Evolutionary conservation across 805 yeast species (phyloP).

Genomic region (Zygotorulaspora chibaensis): DNA sequence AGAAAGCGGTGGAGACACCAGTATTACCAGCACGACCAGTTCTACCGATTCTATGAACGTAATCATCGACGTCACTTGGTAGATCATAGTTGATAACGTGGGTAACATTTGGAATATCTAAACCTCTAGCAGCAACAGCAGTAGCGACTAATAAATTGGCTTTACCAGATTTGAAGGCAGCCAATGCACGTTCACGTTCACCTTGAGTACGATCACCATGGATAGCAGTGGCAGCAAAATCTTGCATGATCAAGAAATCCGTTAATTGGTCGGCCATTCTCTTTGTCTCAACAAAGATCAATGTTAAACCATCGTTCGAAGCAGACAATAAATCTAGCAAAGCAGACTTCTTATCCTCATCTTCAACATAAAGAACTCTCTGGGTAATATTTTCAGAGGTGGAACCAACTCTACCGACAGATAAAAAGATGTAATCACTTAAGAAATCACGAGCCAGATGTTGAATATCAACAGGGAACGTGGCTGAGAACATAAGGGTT

Average conservation of each 20-base stretch:
- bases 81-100: slow-evolving; percentile 97
- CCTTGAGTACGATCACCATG: slow-evolving; percentile 98
- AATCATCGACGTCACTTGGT: slow-evolving; percentile 96
- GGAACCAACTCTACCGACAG: slow-evolving; percentile 99
- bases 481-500: slow-evolving; percentile 97
- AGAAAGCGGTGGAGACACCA: slow-evolving; percentile 97
- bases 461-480: slow-evolving; percentile 98
- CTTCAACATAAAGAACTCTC: slow-evolving; percentile 86
- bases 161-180: slow-evolving; percentile 85
- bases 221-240: slow-evolving; percentile 95
- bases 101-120: slow-evolving; percentile 98
- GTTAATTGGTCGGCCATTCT: slow-evolving; percentile 96
- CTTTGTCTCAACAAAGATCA: slow-evolving; percentile 96
- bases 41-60: slow-evolving; percentile 99
- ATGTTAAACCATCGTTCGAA: slow-evolving; percentile 78
- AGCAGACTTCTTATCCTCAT: slow-evolving; percentile 85
- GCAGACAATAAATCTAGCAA: slow-evolving; percentile 82
- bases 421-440: slow-evolving; percentile 89
- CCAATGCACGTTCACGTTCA: slow-evolving; percentile 97
- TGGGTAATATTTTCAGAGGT: slow-evolving; percentile 98
- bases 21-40: slow-evolving; percentile 99
- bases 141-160: slow-evolving; percentile 97
- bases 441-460: slow-evolving; percentile 95
- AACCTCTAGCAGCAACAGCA: slow-evolving; percentile 99
- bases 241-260: slow-evolving; percentile 82